Base-by-base conservation (phyloP, 441 rosid species). In the Euphorbia celastroides region DNA sequence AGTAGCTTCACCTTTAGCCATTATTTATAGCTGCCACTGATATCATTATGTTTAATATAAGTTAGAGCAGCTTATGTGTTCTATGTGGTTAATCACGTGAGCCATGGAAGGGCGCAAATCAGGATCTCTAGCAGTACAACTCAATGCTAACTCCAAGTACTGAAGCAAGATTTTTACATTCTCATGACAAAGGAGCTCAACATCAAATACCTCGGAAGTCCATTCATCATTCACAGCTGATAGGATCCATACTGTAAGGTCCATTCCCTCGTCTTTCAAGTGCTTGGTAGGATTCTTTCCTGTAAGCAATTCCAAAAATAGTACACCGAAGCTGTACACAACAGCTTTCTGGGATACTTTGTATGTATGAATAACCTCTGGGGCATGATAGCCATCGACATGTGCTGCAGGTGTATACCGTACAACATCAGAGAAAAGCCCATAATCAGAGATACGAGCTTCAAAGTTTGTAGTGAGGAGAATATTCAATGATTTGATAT, bases 211-310 rank as follows among this genome's bases (percentile, higher is more conserved):
- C 73, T 90, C 97, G 0, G 84, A 81, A 57, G 78, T 81, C 98
- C 97, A 93, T 70, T 90, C 97, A 17, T 88, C 98, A 46, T 79
- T 79, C 31, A 82, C 86, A 17, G 88, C 80, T 12, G 98, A 89
- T 64, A 85, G 89, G 36, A 89, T 95, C 98, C 98, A 93, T 75
- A 96, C 82, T 5, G 95, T 95, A 65, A 93, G 87, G 77, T 93
- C 96, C 2, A 90, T 80, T 16, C 97, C 97, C 74, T 88, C 97
- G 30, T 90, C 98, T 5, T 90, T 87, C 77, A 84, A 64, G 62
- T 84, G 68, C 64, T 90, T 86, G 2, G 90, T 81, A 6, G 98
- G 94, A 7, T 96, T 93, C 80, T 90, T 93, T 28, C 97, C 98
- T 0, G 98, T 90, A 13, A 93, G 77, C 72, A 93, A 74, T 82